Evolutionary conservation across 192 early-diverging fungal genomes (phyloP), one percentile per base, ranked within the genome.

Genomic region (Coemansia sp.): DNA sequence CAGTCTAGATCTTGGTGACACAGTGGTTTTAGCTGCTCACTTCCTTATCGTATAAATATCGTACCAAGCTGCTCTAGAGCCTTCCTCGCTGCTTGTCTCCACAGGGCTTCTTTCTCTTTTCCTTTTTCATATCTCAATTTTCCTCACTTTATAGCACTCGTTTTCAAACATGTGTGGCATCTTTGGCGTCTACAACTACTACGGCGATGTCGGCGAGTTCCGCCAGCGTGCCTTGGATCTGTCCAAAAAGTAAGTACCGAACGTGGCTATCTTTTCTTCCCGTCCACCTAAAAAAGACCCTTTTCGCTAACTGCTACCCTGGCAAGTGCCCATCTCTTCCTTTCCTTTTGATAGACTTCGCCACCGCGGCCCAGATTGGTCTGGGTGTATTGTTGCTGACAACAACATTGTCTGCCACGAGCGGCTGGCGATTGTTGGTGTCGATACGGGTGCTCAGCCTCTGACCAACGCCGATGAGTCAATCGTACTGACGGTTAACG

Each of bases 321-420:
- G 65, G 12, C 42, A 45, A 45, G 42, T 45, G 5, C 42, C 5
- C 4, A n/a, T 17, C 42, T 45, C 42, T 45, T 14, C 23, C 31
- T 45, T 17, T 25, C 12, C 19, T 34, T 25, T 14, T 36, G 31
- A 36, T 77, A 67, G 93, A 75, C 81, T 99, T 51, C 89, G 97
- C 72, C 97, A 99, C 76, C 93, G 97, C 79, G 97, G 97, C 42
- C 97, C 97, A n/a, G 95, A 99, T 81, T 99, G 97, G 97, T 92
- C 89, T 68, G 97, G 97, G 37, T 92, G 94, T 85, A 87, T 85
- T 34, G 82, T 92, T 39, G 77, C 84, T 29, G 92, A 89, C 61
- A 92, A 95, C 86, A 89, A 90, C 85, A 92, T 99, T 69, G 73
- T 99, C 53, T 93, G 93, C 87, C 97, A 99, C 72, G 97, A 99